These are phyloP conservation scores for Salix brachista DNA, from an alignment of 345 rosid species.

Conservation along the genomic window DNA sequence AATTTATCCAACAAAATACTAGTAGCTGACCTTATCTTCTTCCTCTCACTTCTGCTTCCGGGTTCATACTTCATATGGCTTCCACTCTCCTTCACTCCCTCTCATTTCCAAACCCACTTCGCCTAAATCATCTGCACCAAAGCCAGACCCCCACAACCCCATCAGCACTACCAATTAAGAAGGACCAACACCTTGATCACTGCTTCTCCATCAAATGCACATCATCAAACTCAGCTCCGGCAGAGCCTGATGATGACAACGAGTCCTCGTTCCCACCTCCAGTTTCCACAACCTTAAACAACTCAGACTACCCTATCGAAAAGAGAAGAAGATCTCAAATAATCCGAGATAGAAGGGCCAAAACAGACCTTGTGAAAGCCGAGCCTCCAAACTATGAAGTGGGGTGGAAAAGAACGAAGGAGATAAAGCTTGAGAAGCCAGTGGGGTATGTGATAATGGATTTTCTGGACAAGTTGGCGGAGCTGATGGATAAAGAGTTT, in stretches of 20 bases:
- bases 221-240: conserved; percentile 16
- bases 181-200: neutral
- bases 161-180: neutral
- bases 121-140: conserved; percentile 1
- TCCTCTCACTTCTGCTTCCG: no score
- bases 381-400: conserved; percentile 82
- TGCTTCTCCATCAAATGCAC: conserved; percentile 29
- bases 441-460: conserved; percentile 78
- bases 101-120: conserved; percentile 19
- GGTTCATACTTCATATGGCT: conserved; percentile 25
- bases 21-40: neutral
- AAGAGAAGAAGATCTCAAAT: conserved; percentile 67
- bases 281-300: conserved; percentile 39
- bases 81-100: conserved; percentile 21
- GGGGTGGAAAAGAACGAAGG: conserved; percentile 81
- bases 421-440: conserved; percentile 64
- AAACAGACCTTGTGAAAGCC: conserved; percentile 32
- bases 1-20: neutral
- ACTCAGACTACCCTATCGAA: conserved; percentile 66
- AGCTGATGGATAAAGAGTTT: conserved; percentile 63
- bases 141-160: conserved; percentile 5
- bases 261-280: conserved; percentile 37
- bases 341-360: conserved; percentile 39
- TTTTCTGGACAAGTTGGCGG: conserved; percentile 68
- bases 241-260: neutral